phyloP scores from a whole-genome alignment of 495 filamentous ascomycete genomes.

The Talaromyces trachyspermus region DNA sequence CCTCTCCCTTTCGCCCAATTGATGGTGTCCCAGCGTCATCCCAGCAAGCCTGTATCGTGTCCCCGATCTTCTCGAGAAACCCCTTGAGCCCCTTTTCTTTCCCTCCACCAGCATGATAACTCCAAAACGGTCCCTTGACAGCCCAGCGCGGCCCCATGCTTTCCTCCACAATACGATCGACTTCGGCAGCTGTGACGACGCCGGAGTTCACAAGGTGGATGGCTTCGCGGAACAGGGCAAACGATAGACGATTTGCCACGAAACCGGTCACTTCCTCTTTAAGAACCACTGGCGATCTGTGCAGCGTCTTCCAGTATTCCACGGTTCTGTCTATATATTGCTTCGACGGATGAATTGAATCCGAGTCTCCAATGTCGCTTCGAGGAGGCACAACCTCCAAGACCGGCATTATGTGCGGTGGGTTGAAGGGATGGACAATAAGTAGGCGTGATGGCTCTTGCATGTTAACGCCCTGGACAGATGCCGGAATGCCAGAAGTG shows the following conservation, averaged over 20 bases:
- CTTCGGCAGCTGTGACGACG: constrained; percentile 35
- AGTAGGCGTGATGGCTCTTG: constrained; percentile 38
- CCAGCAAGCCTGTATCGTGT: constrained; percentile 50
- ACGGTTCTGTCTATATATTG: constrained; percentile 35
- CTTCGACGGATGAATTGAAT: constrained; percentile 25
- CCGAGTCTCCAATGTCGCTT: neutral
- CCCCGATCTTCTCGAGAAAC: constrained; percentile 50
- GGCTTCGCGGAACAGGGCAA: constrained; percentile 38
- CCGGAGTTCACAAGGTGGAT: constrained; percentile 41
- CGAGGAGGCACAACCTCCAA: constrained; percentile 48
- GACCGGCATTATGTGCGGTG: constrained; percentile 56
- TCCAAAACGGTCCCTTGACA: constrained; percentile 51
- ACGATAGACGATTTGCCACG: constrained; percentile 44
- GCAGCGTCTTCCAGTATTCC: constrained; percentile 39
- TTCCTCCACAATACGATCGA: constrained; percentile 38
- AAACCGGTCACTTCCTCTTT: constrained; percentile 49
- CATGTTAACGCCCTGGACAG: constrained; percentile 31
- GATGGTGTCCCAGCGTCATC: constrained; percentile 29
- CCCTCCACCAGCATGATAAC: constrained; percentile 54
- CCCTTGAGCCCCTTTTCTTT: constrained; percentile 40
- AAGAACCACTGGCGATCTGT: constrained; percentile 44
- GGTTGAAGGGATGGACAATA: constrained; percentile 57
- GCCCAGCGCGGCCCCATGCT: constrained; percentile 52
- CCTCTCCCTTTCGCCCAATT: neutral
- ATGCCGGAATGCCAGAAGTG: constrained; percentile 50